Evolutionary conservation across 192 early-diverging fungal genomes (phyloP).

Genomic region (Backusella circina): DNA sequence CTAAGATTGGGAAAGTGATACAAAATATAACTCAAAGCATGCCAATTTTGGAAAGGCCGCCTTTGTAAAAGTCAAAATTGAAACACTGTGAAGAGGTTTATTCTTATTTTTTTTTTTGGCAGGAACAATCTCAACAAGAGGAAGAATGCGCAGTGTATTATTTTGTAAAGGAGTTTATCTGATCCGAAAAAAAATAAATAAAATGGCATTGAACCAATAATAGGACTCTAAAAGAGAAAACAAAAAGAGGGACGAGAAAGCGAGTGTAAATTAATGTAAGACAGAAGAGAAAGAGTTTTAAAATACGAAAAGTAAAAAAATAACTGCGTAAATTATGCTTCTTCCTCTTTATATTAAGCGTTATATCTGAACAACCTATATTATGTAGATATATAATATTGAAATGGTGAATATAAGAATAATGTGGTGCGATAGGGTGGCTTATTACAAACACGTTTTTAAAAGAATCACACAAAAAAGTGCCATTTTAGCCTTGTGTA

Average conservation of each 20-base stretch:
- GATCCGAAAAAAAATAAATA: neutral
- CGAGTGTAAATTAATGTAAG: neutral
- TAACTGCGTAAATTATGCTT: neutral
- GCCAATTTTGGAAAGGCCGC: neutral
- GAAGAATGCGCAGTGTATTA: too few species aligned
- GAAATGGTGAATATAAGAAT: neutral
- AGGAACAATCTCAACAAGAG: neutral
- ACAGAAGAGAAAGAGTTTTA: neutral
- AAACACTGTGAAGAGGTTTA: neutral
- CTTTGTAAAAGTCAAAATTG: neutral
- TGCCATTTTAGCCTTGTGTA: neutral
- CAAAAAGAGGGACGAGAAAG: neutral
- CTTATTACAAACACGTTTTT: neutral
- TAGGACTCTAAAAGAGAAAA: too few species aligned
- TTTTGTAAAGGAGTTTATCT: neutral
- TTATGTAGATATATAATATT: neutral
- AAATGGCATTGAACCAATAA: neutral
- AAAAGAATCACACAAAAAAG: neutral
- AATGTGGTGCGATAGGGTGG: neutral
- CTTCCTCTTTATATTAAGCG: too few species aligned
- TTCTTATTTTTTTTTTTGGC: neutral
- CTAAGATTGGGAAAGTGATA: neutral
- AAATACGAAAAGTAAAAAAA: neutral
- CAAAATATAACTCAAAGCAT: neutral
- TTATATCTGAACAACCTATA: neutral